Conservation (phyloP, 179 eudicot species). For the Gypsophila paniculata region DNA sequence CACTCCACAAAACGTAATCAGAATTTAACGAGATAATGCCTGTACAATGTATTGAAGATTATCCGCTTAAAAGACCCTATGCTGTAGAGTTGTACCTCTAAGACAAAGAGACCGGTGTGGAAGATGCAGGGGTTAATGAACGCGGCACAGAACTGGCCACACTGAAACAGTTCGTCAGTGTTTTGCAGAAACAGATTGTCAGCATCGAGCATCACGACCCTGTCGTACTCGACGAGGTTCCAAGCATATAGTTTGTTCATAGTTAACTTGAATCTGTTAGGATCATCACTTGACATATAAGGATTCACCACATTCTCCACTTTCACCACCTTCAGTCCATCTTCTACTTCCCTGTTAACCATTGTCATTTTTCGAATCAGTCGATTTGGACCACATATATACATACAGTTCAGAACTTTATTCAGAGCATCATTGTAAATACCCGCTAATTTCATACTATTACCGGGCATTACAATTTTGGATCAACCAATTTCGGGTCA, state of each 20-base stretch:
- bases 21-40: background rate
- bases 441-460: no score
- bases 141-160: constrained; percentile 90
- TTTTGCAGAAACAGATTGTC: constrained; percentile 86
- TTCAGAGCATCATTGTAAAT: no score
- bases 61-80: no score
- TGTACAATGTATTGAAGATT: no score
- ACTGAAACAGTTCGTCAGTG: constrained; percentile 83
- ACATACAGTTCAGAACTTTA: no score
- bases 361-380: no score
- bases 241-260: constrained; percentile 87
- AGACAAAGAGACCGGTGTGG: constrained; percentile 93
- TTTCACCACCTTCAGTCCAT: constrained; percentile 71
- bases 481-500: no score
- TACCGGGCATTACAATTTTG: no score
- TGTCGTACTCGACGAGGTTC: constrained; percentile 75
- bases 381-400: no score
- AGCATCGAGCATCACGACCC: constrained; percentile 90
- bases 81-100: constrained; percentile 42
- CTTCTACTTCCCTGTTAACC: constrained; percentile 60
- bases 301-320: constrained; percentile 78
- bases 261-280: constrained; percentile 71
- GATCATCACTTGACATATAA: constrained; percentile 33
- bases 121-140: constrained; percentile 98
- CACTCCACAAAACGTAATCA: constrained; percentile 15